Percentiles rank a stretch among this genome's conserved stretches.
phyloP scores from a whole-genome alignment of 2,329 filamentous ascomycete genomes.

The Ophiostoma triangulosporum region DNA sequence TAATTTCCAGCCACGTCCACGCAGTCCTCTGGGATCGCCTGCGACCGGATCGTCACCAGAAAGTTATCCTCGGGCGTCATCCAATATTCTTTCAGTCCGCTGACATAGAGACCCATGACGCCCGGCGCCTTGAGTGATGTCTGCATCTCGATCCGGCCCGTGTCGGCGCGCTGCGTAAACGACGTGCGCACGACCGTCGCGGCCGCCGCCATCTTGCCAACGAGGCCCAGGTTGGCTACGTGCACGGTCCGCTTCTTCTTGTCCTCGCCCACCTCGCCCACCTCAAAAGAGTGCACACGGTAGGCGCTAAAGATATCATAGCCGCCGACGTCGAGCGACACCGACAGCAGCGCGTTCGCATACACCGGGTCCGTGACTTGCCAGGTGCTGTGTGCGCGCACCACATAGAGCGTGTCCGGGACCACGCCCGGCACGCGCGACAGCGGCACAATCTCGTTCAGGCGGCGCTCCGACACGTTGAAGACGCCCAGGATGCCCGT shows the following conservation, averaged over 20 bases:
- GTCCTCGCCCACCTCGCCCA: conserved; percentile 16
- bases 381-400: conserved; percentile 59
- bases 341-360: conserved; percentile 36
- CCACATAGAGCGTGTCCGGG: conserved; percentile 43
- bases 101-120: conserved; percentile 62
- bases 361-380: conserved; percentile 40
- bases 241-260: conserved; percentile 32
- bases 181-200: conserved; percentile 58
- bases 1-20: conserved; percentile 44
- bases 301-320: conserved; percentile 76
- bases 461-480: conserved; percentile 52
- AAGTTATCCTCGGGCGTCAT: conserved; percentile 51
- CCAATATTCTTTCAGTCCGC: conserved; percentile 38
- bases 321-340: conserved; percentile 49
- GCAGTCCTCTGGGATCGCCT: conserved; percentile 52
- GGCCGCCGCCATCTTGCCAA: conserved; percentile 81
- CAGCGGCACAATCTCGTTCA: conserved; percentile 57
- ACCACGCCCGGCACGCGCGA: conserved; percentile 60
- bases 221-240: conserved; percentile 60
- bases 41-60: conserved; percentile 60
- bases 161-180: conserved; percentile 31
- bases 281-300: conserved; percentile 44
- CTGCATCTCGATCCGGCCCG: conserved; percentile 50
- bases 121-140: conserved; percentile 71
- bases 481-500: conserved; percentile 73